Percentiles rank a stretch among this genome's conserved stretches.
These are phyloP conservation scores for Cinchona pubescens DNA, from an alignment of 257 asterid genomes.

Conservation along the genomic window DNA sequence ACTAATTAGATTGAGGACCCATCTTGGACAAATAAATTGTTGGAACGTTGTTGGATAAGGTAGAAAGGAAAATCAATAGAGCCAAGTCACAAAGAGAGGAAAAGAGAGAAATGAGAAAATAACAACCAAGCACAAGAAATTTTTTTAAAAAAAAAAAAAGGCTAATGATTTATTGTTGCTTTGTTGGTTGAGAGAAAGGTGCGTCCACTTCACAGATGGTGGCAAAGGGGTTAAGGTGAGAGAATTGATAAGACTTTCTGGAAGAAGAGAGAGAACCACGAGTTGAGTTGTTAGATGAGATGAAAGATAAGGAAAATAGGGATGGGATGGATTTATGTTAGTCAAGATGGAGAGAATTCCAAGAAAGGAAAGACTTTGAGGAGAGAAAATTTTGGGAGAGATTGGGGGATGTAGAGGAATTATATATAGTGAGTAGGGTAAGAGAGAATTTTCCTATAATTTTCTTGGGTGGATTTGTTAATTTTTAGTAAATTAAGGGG, in stretches of 20 bases:
- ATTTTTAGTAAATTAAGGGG: too few species aligned
- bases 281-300: constrained; percentile 21
- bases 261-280: constrained; percentile 7
- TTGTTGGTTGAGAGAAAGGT: constrained; percentile 3
- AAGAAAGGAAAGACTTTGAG: too few species aligned
- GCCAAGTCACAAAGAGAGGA: constrained; percentile 3
- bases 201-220: constrained; percentile 24
- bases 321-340: constrained; percentile 5
- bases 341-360: neutral
- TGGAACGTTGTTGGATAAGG: constrained; percentile 21
- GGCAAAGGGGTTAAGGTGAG: neutral
- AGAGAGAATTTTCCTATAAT: too few species aligned
- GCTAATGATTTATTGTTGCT: neutral
- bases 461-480: too few species aligned
- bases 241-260: neutral
- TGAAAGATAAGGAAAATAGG: constrained; percentile 16
- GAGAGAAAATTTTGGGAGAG: too few species aligned
- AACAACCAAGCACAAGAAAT: too few species aligned
- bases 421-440: too few species aligned
- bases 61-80: constrained; percentile 16
- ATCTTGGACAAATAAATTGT: neutral
- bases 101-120: neutral
- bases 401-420: too few species aligned
- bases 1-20: constrained; percentile 12
- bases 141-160: neutral